Percentiles rank a stretch among this genome's conserved stretches.
These are phyloP conservation scores for Globisporangium heterothallicum DNA, from an alignment of 352 stramenopile species.

Conservation along the genomic window DNA sequence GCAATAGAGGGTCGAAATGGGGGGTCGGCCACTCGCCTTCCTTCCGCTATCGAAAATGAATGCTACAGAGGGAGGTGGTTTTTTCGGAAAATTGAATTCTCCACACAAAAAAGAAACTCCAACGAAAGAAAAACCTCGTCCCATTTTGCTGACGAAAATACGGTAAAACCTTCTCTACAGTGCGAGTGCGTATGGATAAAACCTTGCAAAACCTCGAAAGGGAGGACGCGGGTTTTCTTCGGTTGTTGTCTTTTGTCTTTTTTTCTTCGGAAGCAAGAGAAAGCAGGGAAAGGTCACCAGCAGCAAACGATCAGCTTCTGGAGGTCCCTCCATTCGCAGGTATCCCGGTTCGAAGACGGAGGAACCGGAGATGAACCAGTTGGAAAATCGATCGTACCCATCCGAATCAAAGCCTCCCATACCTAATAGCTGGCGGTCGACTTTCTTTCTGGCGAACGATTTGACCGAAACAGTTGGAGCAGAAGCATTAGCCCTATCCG, in stretches of 20 bases:
- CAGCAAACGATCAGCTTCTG: background rate
- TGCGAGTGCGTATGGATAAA: background rate
- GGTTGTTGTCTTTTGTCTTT: no score
- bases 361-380: background rate
- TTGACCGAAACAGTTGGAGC: background rate
- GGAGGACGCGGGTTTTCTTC: no score
- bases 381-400: background rate
- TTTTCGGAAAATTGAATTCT: slow-evolving; percentile 8
- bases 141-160: background rate
- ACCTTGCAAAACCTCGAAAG: background rate
- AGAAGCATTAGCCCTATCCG: background rate
- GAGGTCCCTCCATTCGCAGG: background rate
- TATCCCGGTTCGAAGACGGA: background rate
- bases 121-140: background rate
- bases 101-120: slow-evolving; percentile 1
- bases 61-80: background rate
- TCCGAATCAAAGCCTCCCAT: slow-evolving; percentile 2
- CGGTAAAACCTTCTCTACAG: background rate
- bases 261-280: slow-evolving; percentile 2
- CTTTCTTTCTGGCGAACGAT: background rate
- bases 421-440: background rate
- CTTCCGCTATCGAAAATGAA: slow-evolving; percentile 12
- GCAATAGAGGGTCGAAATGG: slow-evolving; percentile 3
- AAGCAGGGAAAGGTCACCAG: slow-evolving; percentile 14
- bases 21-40: background rate